phyloP scores from a whole-genome alignment of 2,329 filamentous ascomycete species.

The Aspergillus melleus region DNA sequence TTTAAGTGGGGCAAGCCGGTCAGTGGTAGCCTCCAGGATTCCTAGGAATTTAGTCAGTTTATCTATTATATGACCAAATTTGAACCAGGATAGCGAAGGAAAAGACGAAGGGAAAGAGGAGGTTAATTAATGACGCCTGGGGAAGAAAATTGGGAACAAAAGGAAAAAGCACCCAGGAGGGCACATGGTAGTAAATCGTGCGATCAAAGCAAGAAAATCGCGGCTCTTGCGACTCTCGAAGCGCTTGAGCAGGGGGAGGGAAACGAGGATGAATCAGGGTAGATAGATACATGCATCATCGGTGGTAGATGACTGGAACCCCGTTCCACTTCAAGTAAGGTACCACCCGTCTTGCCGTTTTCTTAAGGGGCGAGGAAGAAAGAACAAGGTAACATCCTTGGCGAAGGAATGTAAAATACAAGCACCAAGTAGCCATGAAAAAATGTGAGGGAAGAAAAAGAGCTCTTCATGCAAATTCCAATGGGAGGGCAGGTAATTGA shows the following conservation, averaged over 20 bases:
- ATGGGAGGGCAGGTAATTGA: not conserved
- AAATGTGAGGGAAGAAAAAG: not conserved
- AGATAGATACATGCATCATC: not conserved
- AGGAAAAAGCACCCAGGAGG: not conserved
- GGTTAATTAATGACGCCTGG: not conserved
- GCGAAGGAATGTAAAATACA: not conserved
- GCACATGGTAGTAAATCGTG: not conserved
- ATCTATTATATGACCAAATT: not conserved
- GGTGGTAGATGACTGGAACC: not conserved
- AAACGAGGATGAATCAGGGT: not conserved
- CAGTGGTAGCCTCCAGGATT: not conserved
- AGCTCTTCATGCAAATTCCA: not conserved
- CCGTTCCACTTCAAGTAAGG: not conserved
- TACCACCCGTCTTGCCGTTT: not conserved
- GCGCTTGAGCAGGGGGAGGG: not conserved
- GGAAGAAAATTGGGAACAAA: not conserved
- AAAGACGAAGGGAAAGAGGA: not conserved
- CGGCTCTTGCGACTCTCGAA: not conserved
- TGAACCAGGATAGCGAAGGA: not conserved
- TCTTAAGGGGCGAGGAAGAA: not conserved
- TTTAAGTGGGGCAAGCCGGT: not conserved
- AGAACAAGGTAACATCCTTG: slow-evolving; percentile 2
- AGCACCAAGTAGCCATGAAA: not conserved
- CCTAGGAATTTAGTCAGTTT: slow-evolving; percentile 1
- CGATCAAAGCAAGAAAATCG: not conserved